Evolutionary conservation across 495 filamentous ascomycete species (phyloP), one percentile per base, ranked within the genome.

Genomic region (Neurospora pannonica): DNA sequence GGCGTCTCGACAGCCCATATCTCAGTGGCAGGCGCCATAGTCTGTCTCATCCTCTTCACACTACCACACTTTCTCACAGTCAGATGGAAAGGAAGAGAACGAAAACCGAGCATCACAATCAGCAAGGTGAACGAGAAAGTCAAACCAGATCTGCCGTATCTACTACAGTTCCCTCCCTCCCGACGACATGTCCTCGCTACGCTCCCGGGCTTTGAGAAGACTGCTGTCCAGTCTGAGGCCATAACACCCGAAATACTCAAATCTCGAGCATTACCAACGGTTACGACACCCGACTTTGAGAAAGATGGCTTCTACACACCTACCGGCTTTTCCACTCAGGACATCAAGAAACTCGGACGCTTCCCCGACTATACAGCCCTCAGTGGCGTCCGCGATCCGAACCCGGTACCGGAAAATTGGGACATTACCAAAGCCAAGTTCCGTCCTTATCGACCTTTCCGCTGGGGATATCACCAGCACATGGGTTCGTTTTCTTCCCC

Each of bases 381-480:
- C 9, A 93, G 90, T 73, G 94, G 93, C 38, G 92, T 97, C 21
- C 93, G 93, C 1, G 81, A 93, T 40, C 94, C 94, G 0, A 74
- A 84, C 15, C 85, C 92, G 0, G 94, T 93, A 76, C 71, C 71
- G 3, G 84, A 89, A n/a, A 76, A 80, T 19, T 93, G 92, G 76
- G 83, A 91, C 73, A 90, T 92, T 67, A 81, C 87, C 37, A 90
- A 85, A 74, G 92, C 92, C 0, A 78, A 87, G 21, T 87, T 92
- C n/a, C 85, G 92, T 40, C 92, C 90, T 17, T 92, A 92, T 80
- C 86, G 94, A 37, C 94, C 94, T 0, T 94, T 97, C 70, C 83
- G 94, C 79, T 97, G 94, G 94, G 82, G 86, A 1, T 97, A 97
- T 80, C 92, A 96, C 80, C 94, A 97, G 81, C 97, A 94, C 0